Evolutionary conservation across 305 asterid species (phyloP).

Genomic region (Solanum hybrid): DNA sequence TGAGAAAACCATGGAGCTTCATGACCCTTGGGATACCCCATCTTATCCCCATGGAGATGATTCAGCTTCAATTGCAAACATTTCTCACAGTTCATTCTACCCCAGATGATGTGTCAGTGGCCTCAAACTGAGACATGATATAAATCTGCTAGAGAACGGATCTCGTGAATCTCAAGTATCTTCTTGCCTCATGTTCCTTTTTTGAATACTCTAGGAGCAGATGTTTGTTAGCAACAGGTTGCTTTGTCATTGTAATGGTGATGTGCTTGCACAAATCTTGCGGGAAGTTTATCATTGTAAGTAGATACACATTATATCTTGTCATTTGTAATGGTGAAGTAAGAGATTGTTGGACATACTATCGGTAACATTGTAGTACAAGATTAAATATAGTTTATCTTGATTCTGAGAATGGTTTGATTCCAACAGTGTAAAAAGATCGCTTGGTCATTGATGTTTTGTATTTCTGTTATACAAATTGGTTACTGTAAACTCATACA

Average conservation of each 20-base stretch:
- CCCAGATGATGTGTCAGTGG: conserved; percentile 5
- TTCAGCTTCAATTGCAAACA: conserved; percentile 14
- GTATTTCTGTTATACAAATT: background rate
- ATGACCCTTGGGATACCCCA: conserved; percentile 8
- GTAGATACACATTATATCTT: background rate
- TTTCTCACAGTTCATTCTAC: conserved; percentile 17
- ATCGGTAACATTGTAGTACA: background rate
- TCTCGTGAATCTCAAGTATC: background rate
- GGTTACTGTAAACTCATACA: background rate
- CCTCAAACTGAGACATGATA: background rate
- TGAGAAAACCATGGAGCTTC: conserved; percentile 16
- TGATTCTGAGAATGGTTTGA: background rate
- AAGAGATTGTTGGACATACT: background rate
- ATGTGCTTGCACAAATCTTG: background rate
- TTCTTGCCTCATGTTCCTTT: background rate
- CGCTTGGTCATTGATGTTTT: background rate
- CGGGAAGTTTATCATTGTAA: background rate
- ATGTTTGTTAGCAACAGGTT: background rate
- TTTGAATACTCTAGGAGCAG: background rate
- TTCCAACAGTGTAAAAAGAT: conserved; percentile 1
- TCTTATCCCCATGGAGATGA: conserved; percentile 1
- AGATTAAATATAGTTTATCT: background rate
- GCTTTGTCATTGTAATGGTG: background rate
- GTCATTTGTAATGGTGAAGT: background rate
- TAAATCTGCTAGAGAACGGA: background rate